Evolutionary conservation across 2,329 filamentous ascomycete genomes (phyloP).

Genomic region (Capronia americana): DNA sequence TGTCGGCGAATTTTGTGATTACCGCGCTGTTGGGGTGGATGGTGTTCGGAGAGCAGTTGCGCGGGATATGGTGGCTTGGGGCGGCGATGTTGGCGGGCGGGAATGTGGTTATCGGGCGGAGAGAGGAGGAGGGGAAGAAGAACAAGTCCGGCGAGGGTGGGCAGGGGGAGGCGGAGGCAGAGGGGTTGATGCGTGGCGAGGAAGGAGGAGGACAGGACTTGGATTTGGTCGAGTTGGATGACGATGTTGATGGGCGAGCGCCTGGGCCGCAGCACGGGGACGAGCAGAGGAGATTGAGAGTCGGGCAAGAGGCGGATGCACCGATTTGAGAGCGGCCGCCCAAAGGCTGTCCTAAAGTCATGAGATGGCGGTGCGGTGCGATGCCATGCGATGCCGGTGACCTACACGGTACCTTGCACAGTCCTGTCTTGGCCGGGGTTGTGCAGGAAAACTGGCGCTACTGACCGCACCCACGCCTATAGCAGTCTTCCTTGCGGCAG

Average conservation of each 20-base stretch:
- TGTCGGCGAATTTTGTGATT: conserved; percentile 67
- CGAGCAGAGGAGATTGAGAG: conserved; percentile 24
- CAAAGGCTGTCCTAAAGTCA: not conserved
- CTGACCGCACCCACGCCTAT: not conserved
- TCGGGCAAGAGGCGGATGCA: conserved; percentile 31
- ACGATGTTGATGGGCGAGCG: not conserved
- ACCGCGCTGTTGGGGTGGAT: conserved; percentile 65
- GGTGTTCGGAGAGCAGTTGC: conserved; percentile 64
- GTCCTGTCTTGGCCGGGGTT: not conserved
- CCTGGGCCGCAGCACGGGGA: conserved; percentile 14
- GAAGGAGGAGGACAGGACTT: conserved; percentile 29
- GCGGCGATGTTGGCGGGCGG: conserved; percentile 65
- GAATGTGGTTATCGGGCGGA: conserved; percentile 67
- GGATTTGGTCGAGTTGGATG: not conserved
- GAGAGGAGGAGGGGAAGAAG: conserved; percentile 50
- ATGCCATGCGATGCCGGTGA: not conserved
- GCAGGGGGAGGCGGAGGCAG: conserved; percentile 29
- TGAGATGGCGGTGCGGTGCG: not conserved
- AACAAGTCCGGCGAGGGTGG: conserved; percentile 30
- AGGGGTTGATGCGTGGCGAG: conserved; percentile 23
- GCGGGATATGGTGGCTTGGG: conserved; percentile 67
- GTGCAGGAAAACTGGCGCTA: not conserved
- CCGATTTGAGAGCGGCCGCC: conserved; percentile 22
- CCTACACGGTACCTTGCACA: not conserved
- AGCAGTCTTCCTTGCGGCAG: not conserved